Evolutionary conservation across 352 stramenopile species (phyloP).

Genomic region (Phytopythium aichiense): DNA sequence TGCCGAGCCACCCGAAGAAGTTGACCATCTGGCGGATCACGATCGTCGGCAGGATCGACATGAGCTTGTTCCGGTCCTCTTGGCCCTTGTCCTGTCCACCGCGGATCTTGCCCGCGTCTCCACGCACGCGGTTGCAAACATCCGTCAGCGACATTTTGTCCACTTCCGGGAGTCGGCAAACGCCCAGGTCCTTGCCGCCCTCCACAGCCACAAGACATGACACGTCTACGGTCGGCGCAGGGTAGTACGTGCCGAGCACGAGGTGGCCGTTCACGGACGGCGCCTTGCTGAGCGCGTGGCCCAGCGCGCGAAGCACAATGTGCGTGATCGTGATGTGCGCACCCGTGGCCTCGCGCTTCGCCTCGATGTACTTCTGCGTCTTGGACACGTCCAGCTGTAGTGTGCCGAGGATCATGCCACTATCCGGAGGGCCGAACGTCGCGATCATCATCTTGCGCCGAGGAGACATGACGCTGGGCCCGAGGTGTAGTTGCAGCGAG

Average conservation of each 20-base stretch:
- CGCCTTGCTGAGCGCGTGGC: constrained; percentile 38
- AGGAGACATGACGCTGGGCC: constrained; percentile 48
- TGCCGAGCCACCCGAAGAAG: constrained; percentile 61
- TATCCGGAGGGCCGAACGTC: constrained; percentile 49
- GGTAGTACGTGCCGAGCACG: constrained; percentile 68
- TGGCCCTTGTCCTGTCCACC: constrained; percentile 53
- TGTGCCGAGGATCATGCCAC: constrained; percentile 64
- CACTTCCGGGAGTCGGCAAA: constrained; percentile 36
- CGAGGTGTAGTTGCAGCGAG: constrained; percentile 47
- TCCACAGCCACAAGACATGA: constrained; percentile 60
- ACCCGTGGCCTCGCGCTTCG: constrained; percentile 37
- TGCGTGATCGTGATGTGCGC: constrained; percentile 69
- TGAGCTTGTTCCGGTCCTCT: constrained; percentile 59
- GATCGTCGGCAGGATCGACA: constrained; percentile 50
- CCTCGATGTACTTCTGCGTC: constrained; percentile 53
- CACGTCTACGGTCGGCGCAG: constrained; percentile 52
- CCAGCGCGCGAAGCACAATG: constrained; percentile 56
- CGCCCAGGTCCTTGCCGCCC: constrained; percentile 55
- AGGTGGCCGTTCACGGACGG: constrained; percentile 72
- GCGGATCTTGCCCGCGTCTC: constrained; percentile 48
- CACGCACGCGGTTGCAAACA: constrained; percentile 36
- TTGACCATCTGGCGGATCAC: constrained; percentile 51
- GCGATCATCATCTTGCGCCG: constrained; percentile 71
- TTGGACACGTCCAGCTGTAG: constrained; percentile 67
- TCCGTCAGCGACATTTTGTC: constrained; percentile 62